Evolutionary conservation across 169 alveolate species (phyloP).

Genomic region (Plasmodium falciparum): DNA sequence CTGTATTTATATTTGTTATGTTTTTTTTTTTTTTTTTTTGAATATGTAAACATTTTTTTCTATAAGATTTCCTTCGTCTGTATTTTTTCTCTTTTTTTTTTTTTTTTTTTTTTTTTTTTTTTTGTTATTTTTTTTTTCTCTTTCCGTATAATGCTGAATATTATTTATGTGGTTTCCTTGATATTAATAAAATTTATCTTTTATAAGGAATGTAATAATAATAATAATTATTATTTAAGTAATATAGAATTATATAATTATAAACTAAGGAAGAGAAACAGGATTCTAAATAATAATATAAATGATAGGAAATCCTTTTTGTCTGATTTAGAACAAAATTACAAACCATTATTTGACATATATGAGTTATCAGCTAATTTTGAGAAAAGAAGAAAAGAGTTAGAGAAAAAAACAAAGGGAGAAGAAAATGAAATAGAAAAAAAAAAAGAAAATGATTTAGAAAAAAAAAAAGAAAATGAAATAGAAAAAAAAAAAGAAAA

Average conservation of each 20-base stretch:
- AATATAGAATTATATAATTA: conserved; percentile 5
- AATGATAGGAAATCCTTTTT: conserved; percentile 8
- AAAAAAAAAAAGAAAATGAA: neutral
- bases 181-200: conserved; percentile 25
- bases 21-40: no score
- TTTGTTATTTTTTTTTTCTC: neutral
- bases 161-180: conserved; percentile 40
- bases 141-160: conserved; percentile 37
- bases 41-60: no score
- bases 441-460: neutral
- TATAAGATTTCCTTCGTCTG: no score
- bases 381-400: conserved; percentile 17
- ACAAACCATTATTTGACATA: conserved; percentile 33
- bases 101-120: neutral
- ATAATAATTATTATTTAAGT: conserved; percentile 9
- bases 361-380: conserved; percentile 57
- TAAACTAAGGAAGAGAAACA: conserved; percentile 12
- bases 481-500: conserved; percentile 3
- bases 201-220: conserved; percentile 20
- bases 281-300: conserved; percentile 2
- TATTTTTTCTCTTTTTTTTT: neutral
- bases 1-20: no score
- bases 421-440: neutral
- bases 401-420: neutral
- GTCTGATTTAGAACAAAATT: conserved; percentile 18